A percentile compares a stretch with the other conserved stretches of the same genome.
Conservation (phyloP, 228 moss, liverwort and hornwort genomes). For the Sphagnum fallax region DNA sequence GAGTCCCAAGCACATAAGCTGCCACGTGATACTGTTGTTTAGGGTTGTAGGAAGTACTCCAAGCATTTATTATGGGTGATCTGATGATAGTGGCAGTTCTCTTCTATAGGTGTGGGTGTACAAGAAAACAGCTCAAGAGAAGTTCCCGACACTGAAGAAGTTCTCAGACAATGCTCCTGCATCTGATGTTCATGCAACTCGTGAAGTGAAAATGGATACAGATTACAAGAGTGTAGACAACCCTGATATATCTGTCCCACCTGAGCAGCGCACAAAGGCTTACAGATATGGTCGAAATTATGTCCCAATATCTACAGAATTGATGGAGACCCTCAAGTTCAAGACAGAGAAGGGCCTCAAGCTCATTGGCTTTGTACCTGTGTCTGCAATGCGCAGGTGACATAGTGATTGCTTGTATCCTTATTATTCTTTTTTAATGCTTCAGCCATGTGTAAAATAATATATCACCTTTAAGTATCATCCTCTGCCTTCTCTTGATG, state of each 20-base stretch:
- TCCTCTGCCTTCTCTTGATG: not conserved
- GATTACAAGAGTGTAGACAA: constrained; percentile 68
- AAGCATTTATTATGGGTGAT: not conserved
- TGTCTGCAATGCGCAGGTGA: constrained; percentile 73
- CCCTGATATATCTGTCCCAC: constrained; percentile 59
- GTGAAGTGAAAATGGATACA: constrained; percentile 59
- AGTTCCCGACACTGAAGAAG: constrained; percentile 69
- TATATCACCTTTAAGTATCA: not conserved
- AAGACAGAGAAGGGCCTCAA: constrained; percentile 77
- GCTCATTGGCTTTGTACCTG: constrained; percentile 67
- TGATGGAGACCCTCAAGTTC: constrained; percentile 69
- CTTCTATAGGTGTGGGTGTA: constrained; percentile 85
- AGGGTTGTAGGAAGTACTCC: not conserved
- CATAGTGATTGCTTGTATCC: constrained; percentile 2
- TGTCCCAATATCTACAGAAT: constrained; percentile 59
- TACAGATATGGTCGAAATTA: constrained; percentile 94
- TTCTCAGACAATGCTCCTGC: constrained; percentile 65
- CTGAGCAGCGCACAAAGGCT: constrained; percentile 88
- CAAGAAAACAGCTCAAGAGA: constrained; percentile 80
- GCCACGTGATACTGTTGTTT: not conserved
- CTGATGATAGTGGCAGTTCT: no score
- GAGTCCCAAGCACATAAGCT: not conserved
- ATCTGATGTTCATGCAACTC: constrained; percentile 43
- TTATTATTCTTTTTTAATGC: not conserved
- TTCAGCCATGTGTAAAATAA: no score